A percentile compares a stretch with the other conserved stretches of the same genome.
Conservation (phyloP, 345 rosid genomes). For the Eucalyptus victrix region DNA sequence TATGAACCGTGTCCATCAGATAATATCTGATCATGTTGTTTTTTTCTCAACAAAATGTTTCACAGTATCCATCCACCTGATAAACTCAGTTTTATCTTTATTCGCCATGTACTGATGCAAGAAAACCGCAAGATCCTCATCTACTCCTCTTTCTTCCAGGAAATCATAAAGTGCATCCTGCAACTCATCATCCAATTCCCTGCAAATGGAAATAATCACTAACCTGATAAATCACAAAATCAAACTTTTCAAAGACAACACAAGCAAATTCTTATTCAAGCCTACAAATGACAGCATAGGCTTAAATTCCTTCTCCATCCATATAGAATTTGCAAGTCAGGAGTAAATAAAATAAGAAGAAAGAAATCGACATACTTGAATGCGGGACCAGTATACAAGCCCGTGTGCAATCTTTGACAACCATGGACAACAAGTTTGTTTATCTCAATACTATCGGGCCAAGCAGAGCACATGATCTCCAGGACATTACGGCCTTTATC, state of each 20-base stretch:
- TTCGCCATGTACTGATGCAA: slow-evolving; percentile 69
- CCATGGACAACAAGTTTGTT: slow-evolving; percentile 36
- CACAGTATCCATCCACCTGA: slow-evolving; percentile 65
- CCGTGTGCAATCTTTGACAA: not conserved
- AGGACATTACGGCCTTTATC: slow-evolving; percentile 26
- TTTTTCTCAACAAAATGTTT: slow-evolving; percentile 45
- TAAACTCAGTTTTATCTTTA: slow-evolving; percentile 56
- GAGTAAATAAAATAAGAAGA: not conserved
- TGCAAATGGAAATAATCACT: slow-evolving; percentile 13
- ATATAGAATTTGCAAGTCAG: not conserved
- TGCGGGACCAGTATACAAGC: slow-evolving; percentile 55
- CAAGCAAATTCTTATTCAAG: not conserved
- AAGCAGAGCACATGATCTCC: slow-evolving; percentile 75
- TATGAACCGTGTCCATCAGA: not conserved
- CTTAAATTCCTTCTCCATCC: not conserved
- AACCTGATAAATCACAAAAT: not conserved
- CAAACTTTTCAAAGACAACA: not conserved
- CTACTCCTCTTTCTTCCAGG: slow-evolving; percentile 60
- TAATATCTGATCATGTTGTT: not conserved
- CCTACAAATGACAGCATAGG: not conserved
- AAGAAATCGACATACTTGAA: slow-evolving; percentile 34
- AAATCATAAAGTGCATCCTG: slow-evolving; percentile 57
- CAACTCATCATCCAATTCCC: slow-evolving; percentile 77
- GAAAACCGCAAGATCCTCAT: slow-evolving; percentile 57
- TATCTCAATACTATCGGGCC: slow-evolving; percentile 68